Evolutionary conservation across 2,329 filamentous ascomycete species (phyloP), one percentile per base, ranked within the genome.

Genomic region (Aspergillus costaricaensis): DNA sequence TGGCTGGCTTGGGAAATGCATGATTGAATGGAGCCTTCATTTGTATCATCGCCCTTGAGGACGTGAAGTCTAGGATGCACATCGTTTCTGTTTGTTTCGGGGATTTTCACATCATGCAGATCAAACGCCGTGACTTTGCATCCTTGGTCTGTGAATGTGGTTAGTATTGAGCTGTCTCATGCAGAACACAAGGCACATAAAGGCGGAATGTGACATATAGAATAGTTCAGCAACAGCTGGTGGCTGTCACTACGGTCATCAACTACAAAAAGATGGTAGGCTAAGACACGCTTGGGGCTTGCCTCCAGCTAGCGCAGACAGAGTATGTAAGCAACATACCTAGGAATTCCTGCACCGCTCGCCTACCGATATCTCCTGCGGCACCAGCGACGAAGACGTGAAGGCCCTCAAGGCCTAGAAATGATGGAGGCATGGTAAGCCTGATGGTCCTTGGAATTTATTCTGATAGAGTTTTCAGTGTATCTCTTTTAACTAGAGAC

Each of bases 321-420:
- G n/a, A 39, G 25, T 23, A 41, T 14, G n/a, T 44, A 53, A 43
- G 53, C 21, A 32, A 68, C 76, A 47, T 75, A 85, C 83, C 77
- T 58, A 85, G 68, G 55, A 86, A 83, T 65, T 85, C 82, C 52
- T 76, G 73, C 4, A 84, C 80, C 12, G 81, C 81, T 10, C 79
- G 77, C 39, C 73, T 74, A 2, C 83, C 83, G 69, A 85, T 83
- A 3, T 80, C 80, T 14, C 82, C 81, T 15, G 80, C 79, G 15
- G 82, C 82, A 15, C 83, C 83, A 0, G 83, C 84, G 25, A 85
- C 75, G 60, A 86, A 83, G 32, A 82, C 82, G 72, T 85, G 82
- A 25, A 76, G 72, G 14, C 77, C 78, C 64, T 82, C 78, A 27
- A 85, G 70, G 2, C 73, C 76, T 5, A 85, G 73, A 60, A 82